Evolutionary conservation across 2,329 filamentous ascomycete genomes (phyloP), one percentile per base, ranked within the genome.

Genomic region (Erysiphe neolycopersici): DNA sequence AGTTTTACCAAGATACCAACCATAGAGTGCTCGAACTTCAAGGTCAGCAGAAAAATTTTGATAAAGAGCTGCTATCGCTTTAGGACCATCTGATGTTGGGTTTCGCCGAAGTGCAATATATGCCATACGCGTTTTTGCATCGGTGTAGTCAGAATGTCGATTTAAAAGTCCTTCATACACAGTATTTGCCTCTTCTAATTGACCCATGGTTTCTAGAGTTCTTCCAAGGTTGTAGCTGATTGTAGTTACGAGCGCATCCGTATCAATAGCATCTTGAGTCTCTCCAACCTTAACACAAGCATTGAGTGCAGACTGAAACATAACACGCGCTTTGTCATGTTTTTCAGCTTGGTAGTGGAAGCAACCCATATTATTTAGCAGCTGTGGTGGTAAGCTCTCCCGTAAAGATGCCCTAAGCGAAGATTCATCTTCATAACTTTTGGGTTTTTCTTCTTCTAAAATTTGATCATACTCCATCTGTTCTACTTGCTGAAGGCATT

Each of bases 341-440:
- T 83, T 84, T 53, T 92, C 84, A 2, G 75, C 69, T 56, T 93
- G 84, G 51, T 83, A 94, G 51, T 92, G 74, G 61, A 95, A 95
- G 59, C 85, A 94, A 5, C 82, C 89, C 57, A 95, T 92, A 58
- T 98, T 98, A 65, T 95, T 98, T 38, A 98, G 68, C 2, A 95
- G 67, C 55, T 93, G 84, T 4, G 89, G 89, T 1, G 85, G 81
- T 1, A 98, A 64, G 46, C 78, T 67, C 55, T 85, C 80, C 44
- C 84, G 76, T 26, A 92, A 65, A 14, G 68, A 65, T 18, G 64
- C 64, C 44, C 70, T 69, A 45, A 71, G 61, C 29, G 71, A 67
- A 3, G 64, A 67, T 46, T 78, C 71, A 43, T 81, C 73, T 16
- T 71, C 66, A 2, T 62, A 58, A 31, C 67, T 68, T 22, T 69